A percentile compares a stretch with the other conserved stretches of the same genome.
Evolutionary conservation across 2,329 filamentous ascomycete species (phyloP).

Genomic region (Periconia sp.): DNA sequence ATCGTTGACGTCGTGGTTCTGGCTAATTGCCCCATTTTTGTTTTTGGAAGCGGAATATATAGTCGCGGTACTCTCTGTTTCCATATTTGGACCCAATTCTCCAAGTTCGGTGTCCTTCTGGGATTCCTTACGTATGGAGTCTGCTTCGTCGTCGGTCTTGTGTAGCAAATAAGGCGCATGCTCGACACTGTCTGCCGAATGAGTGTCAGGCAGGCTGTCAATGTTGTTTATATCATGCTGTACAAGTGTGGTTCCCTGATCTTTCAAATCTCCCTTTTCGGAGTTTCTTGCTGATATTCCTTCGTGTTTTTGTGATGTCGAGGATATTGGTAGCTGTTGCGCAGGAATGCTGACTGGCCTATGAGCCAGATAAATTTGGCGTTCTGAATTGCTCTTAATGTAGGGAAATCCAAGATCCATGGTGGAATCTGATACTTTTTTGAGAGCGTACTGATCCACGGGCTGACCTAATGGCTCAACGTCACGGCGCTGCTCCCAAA

Average conservation of each 20-base stretch:
- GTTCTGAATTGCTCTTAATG: not conserved
- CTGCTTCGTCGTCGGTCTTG: slow-evolving; percentile 12
- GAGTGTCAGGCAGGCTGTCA: slow-evolving; percentile 1
- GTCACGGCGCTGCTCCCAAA: too few relatives aligned
- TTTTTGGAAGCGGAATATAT: slow-evolving; percentile 5
- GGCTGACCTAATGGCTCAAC: not conserved
- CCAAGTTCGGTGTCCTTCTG: not conserved
- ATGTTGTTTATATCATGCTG: slow-evolving; percentile 6
- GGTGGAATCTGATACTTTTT: not conserved
- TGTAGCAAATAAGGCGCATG: slow-evolving; percentile 11
- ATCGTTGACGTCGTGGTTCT: not conserved
- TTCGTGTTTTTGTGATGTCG: not conserved
- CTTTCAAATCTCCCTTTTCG: not conserved
- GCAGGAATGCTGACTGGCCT: not conserved
- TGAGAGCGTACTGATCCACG: not conserved
- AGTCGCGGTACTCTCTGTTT: not conserved
- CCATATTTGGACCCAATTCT: not conserved
- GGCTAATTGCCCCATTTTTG: not conserved
- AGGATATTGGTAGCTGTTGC: not conserved
- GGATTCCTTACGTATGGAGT: not conserved
- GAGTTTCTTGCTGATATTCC: not conserved
- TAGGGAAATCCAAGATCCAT: not conserved
- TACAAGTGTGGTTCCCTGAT: not conserved
- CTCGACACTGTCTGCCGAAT: slow-evolving; percentile 12
- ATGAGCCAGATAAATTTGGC: slow-evolving; percentile 1